Conservation (phyloP, 306 rosid genomes). For the Vigna hirtella region DNA sequence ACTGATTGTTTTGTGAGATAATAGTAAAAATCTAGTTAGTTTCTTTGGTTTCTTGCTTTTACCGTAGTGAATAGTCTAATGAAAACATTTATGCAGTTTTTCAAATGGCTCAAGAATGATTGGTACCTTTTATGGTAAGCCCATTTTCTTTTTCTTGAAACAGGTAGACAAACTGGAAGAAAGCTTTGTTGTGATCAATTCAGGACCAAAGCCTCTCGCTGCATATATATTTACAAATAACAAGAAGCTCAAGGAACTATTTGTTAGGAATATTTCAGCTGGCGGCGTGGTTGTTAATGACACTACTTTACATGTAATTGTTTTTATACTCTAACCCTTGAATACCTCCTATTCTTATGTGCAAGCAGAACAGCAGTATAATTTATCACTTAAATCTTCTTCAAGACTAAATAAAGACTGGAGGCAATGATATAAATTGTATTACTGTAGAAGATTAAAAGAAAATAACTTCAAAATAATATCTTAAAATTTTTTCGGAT, state of each 20-base stretch:
- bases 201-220: constrained; percentile 94
- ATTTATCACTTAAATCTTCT: neutral
- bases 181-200: constrained; percentile 74
- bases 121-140: neutral
- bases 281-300: constrained; percentile 94
- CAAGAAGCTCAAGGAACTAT: constrained; percentile 75
- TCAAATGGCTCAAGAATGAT: constrained; percentile 23
- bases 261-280: constrained; percentile 74
- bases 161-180: constrained; percentile 91
- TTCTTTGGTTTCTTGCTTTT: constrained; percentile 23
- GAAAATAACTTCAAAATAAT: neutral
- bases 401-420: neutral
- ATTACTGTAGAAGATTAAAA: neutral
- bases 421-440: neutral
- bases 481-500: constrained; percentile 10
- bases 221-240: constrained; percentile 91
- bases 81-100: constrained; percentile 21
- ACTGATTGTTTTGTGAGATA: constrained; percentile 14
- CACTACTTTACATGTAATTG: constrained; percentile 78
- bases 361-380: constrained; percentile 3
- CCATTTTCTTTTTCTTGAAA: constrained; percentile 31
- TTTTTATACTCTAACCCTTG: constrained; percentile 19
- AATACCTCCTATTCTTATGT: constrained; percentile 22
- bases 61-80: neutral
- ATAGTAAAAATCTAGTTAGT: neutral